A percentile compares a stretch with the other conserved stretches of the same genome.
Conservation (phyloP, 1,284 basidiomycete species). For the Boletus subluridellus region DNA sequence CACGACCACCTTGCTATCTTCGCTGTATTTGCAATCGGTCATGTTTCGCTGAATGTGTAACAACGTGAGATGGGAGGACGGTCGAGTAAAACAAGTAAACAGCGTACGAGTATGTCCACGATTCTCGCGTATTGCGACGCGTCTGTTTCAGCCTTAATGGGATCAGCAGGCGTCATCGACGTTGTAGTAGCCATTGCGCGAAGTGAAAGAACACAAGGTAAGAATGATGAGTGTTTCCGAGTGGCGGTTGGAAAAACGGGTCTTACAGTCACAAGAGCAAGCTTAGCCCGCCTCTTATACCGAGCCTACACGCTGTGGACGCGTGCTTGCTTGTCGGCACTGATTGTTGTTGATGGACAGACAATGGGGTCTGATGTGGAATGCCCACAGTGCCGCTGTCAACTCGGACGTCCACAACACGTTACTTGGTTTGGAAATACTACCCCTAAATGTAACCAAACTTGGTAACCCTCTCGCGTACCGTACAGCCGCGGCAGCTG, state of each 20-base stretch:
- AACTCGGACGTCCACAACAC: too few relatives aligned
- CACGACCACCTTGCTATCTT: background rate
- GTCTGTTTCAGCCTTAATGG: background rate
- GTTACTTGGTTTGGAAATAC: too few relatives aligned
- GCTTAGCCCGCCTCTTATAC: background rate
- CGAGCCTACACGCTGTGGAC: background rate
- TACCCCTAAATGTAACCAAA: too few relatives aligned
- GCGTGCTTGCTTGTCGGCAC: background rate
- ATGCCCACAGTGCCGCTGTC: too few relatives aligned
- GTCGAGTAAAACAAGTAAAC: background rate
- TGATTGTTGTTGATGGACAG: background rate
- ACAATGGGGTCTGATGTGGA: too few relatives aligned
- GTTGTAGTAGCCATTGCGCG: background rate
- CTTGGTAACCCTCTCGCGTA: too few relatives aligned
- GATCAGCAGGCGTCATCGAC: too few relatives aligned
- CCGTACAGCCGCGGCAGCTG: too few relatives aligned
- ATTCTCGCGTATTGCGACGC: background rate
- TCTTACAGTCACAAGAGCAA: background rate
- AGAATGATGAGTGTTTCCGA: background rate
- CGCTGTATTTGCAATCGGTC: background rate
- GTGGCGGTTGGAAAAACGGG: too few relatives aligned
- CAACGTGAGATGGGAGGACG: background rate
- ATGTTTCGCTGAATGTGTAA: background rate
- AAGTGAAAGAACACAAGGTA: background rate
- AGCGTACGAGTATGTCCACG: background rate